These are phyloP conservation scores for button mushroom (Agaricus bisporus) DNA, from an alignment of 768 basidiomycete genomes.

Conservation along the genomic window DNA sequence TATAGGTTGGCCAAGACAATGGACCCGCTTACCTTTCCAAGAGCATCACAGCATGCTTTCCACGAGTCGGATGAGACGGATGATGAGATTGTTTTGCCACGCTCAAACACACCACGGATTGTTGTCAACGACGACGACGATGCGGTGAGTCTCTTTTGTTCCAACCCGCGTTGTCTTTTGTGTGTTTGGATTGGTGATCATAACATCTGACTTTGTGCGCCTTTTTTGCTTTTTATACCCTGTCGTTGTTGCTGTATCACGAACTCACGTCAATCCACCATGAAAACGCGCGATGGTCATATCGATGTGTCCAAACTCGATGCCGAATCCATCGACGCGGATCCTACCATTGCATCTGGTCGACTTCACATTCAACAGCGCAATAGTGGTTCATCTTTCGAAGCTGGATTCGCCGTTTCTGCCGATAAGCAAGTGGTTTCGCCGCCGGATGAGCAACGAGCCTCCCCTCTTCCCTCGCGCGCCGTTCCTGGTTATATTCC, in stretches of 20 bases:
- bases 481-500: constrained; percentile 80
- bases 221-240: background rate
- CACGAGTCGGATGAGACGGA: constrained; percentile 70
- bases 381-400: constrained; percentile 34
- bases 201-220: background rate
- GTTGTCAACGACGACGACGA: constrained; percentile 25
- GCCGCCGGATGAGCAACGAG: constrained; percentile 44
- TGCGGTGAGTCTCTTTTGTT: constrained; percentile 21
- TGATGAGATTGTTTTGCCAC: constrained; percentile 72
- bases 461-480: constrained; percentile 58
- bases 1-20: constrained; percentile 45
- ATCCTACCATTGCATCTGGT: constrained; percentile 3
- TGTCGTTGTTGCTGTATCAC: background rate
- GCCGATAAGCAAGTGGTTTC: constrained; percentile 20
- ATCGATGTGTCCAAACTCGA: background rate
- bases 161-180: background rate
- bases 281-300: background rate
- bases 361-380: constrained; percentile 22
- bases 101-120: constrained; percentile 44
- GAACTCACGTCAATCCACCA: background rate
- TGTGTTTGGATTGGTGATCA: background rate
- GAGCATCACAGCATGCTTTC: constrained; percentile 73
- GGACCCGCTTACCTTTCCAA: constrained; percentile 44
- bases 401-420: constrained; percentile 53
- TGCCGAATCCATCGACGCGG: background rate